Percentiles rank a stretch among this genome's conserved stretches.
phyloP scores from a whole-genome alignment of 2,329 filamentous ascomycete species.

The Beauveria caledonica region DNA sequence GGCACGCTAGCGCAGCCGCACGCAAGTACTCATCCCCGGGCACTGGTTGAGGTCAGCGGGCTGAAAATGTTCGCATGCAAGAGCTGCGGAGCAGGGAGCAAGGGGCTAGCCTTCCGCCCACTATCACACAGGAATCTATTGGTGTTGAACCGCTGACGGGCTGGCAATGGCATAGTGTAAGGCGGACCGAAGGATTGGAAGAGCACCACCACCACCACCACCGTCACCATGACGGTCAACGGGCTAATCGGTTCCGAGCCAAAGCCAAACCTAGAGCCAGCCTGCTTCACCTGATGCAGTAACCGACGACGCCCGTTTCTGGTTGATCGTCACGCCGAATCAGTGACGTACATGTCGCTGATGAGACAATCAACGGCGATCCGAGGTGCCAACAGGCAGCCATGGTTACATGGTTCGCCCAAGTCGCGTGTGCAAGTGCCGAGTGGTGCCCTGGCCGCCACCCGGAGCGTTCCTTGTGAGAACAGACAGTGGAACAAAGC shows the following conservation, averaged over 20 bases:
- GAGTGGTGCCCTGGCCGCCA: neutral
- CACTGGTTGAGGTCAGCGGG: neutral
- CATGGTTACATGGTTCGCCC: neutral
- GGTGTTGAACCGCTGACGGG: slow-evolving; percentile 5
- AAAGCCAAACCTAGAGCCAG: neutral
- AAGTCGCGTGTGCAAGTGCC: slow-evolving; percentile 1
- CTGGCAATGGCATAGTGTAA: neutral
- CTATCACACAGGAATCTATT: slow-evolving; percentile 4
- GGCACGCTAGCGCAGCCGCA: slow-evolving; percentile 9
- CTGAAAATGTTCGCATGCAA: slow-evolving; percentile 1
- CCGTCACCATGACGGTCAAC: neutral
- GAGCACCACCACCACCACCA: neutral
- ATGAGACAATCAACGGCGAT: neutral
- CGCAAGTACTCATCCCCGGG: neutral
- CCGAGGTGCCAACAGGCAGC: neutral
- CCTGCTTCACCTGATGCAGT: neutral
- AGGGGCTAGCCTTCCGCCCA: neutral
- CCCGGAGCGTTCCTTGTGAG: neutral
- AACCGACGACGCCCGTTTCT: neutral
- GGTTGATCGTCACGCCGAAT: neutral
- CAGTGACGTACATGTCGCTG: slow-evolving; percentile 2
- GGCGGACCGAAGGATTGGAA: neutral
- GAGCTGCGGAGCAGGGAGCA: neutral
- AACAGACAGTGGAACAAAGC: neutral
- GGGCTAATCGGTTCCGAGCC: neutral